Evolutionary conservation across 2,329 filamentous ascomycete genomes (phyloP), one percentile per base, ranked within the genome.

Genomic region (Colletotrichum cuscutae): DNA sequence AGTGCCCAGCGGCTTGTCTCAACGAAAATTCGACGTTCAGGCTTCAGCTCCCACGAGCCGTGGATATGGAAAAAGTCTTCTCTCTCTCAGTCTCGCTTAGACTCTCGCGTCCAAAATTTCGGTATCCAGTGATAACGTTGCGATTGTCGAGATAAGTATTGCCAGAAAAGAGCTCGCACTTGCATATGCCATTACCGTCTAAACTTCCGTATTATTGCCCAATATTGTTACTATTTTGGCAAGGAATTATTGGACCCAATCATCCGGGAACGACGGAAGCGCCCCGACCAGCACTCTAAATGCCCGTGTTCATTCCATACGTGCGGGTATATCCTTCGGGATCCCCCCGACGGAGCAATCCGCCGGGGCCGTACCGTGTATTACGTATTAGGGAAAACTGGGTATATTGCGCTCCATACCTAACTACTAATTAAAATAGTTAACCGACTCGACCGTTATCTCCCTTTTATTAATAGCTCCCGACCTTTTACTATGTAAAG

Each of bases 271-370:
- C 42, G 60, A 9, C 28, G 28, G 56, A n/a, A 62, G 49, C 60
- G 60, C 60, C 30, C 11, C 60, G 60, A 62, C 60, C 60, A 49
- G 30, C 60, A 62, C 42, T 62, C 15, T 62, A 62, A 62, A 22
- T 28, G 8, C 24, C 26, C 42, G 19, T 46, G 13, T 32, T 46
- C 60, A 28, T 62, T 4, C 26, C 60, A 37, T 6, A 32, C 26
- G 26, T 30, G 19, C 37, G 60, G 42, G 30, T 32, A 52, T 8
- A 62, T 52, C 42, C 26, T 62, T 52, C 42, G 60, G 42, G 46
- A 52, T n/a, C n/a, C n/a, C n/a, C n/a, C n/a, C n/a, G n/a, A n/a
- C n/a, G n/a, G n/a, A n/a, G n/a, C n/a, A n/a, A n/a, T n/a, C n/a
- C n/a, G n/a, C n/a, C n/a, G n/a, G n/a, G n/a, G n/a, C n/a, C n/a